phyloP scores from a whole-genome alignment of 768 basidiomycete species.

The Panaeolus papilionaceus region DNA sequence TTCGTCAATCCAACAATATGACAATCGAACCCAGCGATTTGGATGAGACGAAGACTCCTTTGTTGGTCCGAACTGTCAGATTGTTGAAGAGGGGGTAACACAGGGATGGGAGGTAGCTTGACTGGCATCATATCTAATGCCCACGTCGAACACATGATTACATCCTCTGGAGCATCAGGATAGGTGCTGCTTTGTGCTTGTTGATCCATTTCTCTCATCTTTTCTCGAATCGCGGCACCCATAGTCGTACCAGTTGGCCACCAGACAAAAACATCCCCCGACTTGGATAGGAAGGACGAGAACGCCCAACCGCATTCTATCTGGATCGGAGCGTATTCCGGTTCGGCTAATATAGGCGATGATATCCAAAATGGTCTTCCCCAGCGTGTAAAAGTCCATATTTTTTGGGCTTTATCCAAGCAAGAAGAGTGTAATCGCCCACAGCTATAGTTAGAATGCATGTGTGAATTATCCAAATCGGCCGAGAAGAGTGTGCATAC shows the following conservation, averaged over 20 bases:
- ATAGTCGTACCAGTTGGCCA: conserved; percentile 66
- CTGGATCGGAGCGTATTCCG: conserved; percentile 52
- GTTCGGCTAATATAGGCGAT: conserved; percentile 53
- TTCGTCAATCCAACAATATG: conserved; percentile 83
- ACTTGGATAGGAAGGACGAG: conserved; percentile 72
- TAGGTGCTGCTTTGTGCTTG: conserved; percentile 41
- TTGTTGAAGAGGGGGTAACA: conserved; percentile 55
- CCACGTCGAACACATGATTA: conserved; percentile 71
- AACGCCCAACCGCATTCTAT: conserved; percentile 85
- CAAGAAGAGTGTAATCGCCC: conserved; percentile 77
- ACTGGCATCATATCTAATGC: conserved; percentile 58
- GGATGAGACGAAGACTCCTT: conserved; percentile 56
- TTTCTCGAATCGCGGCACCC: conserved; percentile 38
- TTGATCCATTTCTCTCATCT: conserved; percentile 53
- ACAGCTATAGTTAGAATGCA: conserved; percentile 53
- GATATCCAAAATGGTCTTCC: conserved; percentile 76
- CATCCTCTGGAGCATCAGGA: conserved; percentile 38
- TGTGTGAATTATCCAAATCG: conserved; percentile 13
- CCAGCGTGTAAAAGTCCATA: conserved; percentile 84
- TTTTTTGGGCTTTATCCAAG: conserved; percentile 59
- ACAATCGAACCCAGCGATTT: conserved; percentile 81
- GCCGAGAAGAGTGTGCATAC: conserved; percentile 39
- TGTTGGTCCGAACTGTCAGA: conserved; percentile 33
- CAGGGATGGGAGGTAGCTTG: conserved; percentile 64
- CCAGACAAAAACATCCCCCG: conserved; percentile 79